These are phyloP conservation scores for Castanospermum australe DNA, from an alignment of 306 rosid species.

Conservation along the genomic window DNA sequence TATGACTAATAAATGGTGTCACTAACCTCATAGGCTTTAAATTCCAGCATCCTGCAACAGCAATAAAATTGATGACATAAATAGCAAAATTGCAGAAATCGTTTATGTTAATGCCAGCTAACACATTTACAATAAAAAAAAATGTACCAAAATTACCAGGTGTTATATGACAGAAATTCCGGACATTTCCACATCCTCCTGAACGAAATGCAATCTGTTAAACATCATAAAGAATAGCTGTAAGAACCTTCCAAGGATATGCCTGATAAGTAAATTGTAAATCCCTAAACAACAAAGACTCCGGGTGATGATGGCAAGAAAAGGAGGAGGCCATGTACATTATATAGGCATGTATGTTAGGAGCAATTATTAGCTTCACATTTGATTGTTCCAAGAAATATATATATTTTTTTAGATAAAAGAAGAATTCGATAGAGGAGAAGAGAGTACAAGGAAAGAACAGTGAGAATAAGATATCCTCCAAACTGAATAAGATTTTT, in stretches of 20 bases:
- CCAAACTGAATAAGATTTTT: not conserved
- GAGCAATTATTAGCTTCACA: not conserved
- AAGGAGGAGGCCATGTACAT: not conserved
- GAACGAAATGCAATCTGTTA: slow-evolving; percentile 48
- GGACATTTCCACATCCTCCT: slow-evolving; percentile 45
- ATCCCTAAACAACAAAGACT: not conserved
- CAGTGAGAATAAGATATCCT: not conserved
- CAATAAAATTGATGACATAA: not conserved
- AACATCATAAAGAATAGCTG: slow-evolving; percentile 18
- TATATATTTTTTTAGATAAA: not conserved
- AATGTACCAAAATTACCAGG: slow-evolving; percentile 42
- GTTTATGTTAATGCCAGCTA: not conserved
- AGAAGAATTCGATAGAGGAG: not conserved
- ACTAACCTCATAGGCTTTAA: slow-evolving; percentile 55
- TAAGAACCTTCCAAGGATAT: slow-evolving; percentile 5
- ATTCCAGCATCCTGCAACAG: slow-evolving; percentile 51
- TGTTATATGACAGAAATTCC: slow-evolving; percentile 43
- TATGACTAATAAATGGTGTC: not conserved
- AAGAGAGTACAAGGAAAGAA: not conserved
- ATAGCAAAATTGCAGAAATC: slow-evolving; percentile 5
- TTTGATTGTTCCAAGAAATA: not conserved
- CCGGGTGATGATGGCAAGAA: not conserved
- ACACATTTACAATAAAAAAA: not conserved
- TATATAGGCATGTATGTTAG: not conserved
- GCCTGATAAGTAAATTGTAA: not conserved